These are phyloP conservation scores for Colletotrichum godetiae DNA, from an alignment of 2,329 filamentous ascomycete species.

Conservation along the genomic window DNA sequence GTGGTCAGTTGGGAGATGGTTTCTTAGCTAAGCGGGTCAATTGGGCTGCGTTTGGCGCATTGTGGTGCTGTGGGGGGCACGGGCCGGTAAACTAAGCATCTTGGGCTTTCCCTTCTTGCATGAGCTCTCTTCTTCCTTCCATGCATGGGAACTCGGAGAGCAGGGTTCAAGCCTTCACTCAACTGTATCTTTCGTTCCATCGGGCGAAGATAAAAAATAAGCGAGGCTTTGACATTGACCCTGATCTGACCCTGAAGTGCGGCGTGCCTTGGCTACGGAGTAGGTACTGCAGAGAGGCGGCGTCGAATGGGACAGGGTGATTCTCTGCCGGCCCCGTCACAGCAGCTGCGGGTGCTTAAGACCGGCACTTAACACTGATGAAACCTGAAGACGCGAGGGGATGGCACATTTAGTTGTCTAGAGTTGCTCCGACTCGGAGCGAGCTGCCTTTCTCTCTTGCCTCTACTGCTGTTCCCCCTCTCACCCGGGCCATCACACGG, in stretches of 20 bases:
- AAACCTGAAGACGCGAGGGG: slow-evolving; percentile 19
- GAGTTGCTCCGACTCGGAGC: not conserved
- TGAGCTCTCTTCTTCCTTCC: not conserved
- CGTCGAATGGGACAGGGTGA: not conserved
- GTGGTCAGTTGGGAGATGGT: not conserved
- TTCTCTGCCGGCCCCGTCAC: not conserved
- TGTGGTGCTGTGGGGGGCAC: slow-evolving; percentile 6
- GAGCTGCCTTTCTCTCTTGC: not conserved
- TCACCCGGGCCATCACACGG: not conserved
- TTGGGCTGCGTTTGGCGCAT: slow-evolving; percentile 12
- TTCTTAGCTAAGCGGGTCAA: slow-evolving; percentile 1
- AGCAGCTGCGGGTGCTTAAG: slow-evolving; percentile 17
- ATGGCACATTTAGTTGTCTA: slow-evolving; percentile 4
- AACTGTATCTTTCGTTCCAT: not conserved
- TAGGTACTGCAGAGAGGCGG: not conserved
- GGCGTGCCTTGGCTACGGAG: not conserved
- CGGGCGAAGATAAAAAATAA: not conserved
- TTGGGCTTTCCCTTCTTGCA: slow-evolving; percentile 5
- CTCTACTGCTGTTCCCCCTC: not conserved
- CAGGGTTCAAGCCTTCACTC: slow-evolving; percentile 6
- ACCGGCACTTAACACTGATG: slow-evolving; percentile 13
- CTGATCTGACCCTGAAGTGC: not conserved
- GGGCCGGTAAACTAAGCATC: slow-evolving; percentile 9
- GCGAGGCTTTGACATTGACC: not conserved
- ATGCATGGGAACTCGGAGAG: not conserved